These are phyloP conservation scores for Penicillium robsamsonii DNA, from an alignment of 495 filamentous ascomycete species.

Conservation along the genomic window DNA sequence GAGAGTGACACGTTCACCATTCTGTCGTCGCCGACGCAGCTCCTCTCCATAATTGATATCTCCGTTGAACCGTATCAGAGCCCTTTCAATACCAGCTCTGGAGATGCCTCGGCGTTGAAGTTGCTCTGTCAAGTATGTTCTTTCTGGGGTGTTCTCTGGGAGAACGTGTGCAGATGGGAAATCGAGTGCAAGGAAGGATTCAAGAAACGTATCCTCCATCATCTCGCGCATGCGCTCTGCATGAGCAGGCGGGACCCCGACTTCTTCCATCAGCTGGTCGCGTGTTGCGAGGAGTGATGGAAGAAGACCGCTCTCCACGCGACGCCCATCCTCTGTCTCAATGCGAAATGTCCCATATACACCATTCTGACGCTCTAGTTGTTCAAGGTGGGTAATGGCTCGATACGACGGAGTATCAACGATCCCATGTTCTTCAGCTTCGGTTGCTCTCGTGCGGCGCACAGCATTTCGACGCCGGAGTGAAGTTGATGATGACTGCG, in stretches of 20 bases:
- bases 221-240: constrained; percentile 50
- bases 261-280: constrained; percentile 47
- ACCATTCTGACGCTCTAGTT: constrained; percentile 46
- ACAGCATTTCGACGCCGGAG: constrained; percentile 51
- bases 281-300: constrained; percentile 46
- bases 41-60: constrained; percentile 47
- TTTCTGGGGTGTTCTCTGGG: constrained; percentile 31
- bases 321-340: constrained; percentile 46
- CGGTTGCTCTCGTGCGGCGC: constrained; percentile 39
- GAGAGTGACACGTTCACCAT: constrained; percentile 43
- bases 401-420: constrained; percentile 38
- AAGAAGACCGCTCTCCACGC: constrained; percentile 48
- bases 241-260: constrained; percentile 40
- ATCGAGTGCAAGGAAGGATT: constrained; percentile 49
- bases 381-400: constrained; percentile 45
- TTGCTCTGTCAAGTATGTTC: constrained; percentile 42
- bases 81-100: constrained; percentile 40
- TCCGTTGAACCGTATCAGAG: constrained; percentile 41
- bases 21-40: constrained; percentile 43
- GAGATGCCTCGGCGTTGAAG: constrained; percentile 45
- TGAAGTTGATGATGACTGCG: constrained; percentile 25
- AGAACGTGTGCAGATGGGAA: constrained; percentile 42
- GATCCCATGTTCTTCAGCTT: constrained; percentile 26
- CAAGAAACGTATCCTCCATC: constrained; percentile 51
- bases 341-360: constrained; percentile 51